Evolutionary conservation across 805 yeast species (phyloP), one percentile per base, ranked within the genome.

Genomic region (Nakazawaea laoshanensis): DNA sequence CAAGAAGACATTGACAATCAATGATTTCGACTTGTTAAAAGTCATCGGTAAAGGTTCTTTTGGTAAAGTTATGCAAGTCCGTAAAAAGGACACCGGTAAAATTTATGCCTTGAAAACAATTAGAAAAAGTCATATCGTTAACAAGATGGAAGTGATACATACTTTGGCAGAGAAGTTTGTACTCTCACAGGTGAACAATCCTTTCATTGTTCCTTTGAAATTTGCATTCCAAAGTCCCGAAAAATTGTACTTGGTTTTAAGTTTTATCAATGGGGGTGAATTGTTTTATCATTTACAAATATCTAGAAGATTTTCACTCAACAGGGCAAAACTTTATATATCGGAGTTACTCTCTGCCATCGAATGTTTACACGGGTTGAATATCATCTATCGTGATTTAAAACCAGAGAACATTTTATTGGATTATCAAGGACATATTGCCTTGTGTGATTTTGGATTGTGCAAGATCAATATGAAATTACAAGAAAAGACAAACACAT

Each of bases 41-140:
- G 98, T 92, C 15, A 86, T 92, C 35, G 98, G 98, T 23, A 92
- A 92, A 54, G 98, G 98, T 6, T 87, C 96, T 7, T 92, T 92
- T 54, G 98, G 98, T 33, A 92, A 92, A 59, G 98, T 92, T 34
- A 92, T 92, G 97, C 98, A 92, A 58, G 98, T 92, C 26, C 77
- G 87, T 42, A 92, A 92, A 59, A 85, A 84, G 47, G 98, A 92
- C 56, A 92, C 98, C 3, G 81, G 81, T 43, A 94, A 89, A 53
- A 78, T 92, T 16, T 92, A 92, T 55, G 98, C 98, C 2, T 64
- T 92, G 51, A 92, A 92, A 57, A 87, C 96, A 0, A 76, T 92
- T 42, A 70, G 97, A 46, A 92, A 92, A 54, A 85, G 94, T 13
- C 95, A 92, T 51, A 87, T 92, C 45, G 94, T 92, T 21, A 83